Conservation (phyloP, 192 early-diverging fungal genomes). For the Tieghemiomyces parasiticus region DNA sequence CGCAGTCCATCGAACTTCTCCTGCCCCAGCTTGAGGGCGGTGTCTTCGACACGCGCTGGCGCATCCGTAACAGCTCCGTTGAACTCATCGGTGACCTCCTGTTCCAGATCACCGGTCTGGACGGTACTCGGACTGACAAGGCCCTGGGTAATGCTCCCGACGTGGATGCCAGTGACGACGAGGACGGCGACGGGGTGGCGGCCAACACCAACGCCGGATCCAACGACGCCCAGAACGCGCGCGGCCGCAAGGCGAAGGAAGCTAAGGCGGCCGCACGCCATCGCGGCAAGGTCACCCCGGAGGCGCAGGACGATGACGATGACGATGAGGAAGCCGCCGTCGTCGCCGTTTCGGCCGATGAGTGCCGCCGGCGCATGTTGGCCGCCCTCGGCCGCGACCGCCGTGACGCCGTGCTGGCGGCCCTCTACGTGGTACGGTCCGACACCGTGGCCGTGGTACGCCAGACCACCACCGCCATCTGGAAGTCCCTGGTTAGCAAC, state of each 20-base stretch:
- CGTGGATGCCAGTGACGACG: constrained; percentile 37
- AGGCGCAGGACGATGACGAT: constrained; percentile 19
- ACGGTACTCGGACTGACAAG: constrained; percentile 33
- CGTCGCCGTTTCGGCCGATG: not conserved
- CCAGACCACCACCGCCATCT: constrained; percentile 75
- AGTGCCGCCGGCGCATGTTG: constrained; percentile 26
- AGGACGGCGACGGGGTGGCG: constrained; percentile 18
- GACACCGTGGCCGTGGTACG: constrained; percentile 72
- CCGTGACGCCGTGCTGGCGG: constrained; percentile 69
- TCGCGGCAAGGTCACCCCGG: constrained; percentile 11
- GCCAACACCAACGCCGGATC: constrained; percentile 7
- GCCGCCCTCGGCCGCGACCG: constrained; percentile 75
- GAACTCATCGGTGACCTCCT: constrained; percentile 92
- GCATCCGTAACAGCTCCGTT: constrained; percentile 86
- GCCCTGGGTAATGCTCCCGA: constrained; percentile 29
- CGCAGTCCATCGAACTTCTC: constrained; percentile 71
- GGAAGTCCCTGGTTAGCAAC: constrained; percentile 91
- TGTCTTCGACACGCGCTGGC: constrained; percentile 86
- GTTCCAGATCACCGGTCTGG: constrained; percentile 79
- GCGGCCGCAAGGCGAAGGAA: not conserved
- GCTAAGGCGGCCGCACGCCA: not conserved
- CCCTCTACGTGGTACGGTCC: constrained; percentile 83
- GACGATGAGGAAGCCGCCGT: not conserved
- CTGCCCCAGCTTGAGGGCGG: constrained; percentile 83
- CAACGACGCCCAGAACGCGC: constrained; percentile 1